Conservation (phyloP, 164 flowering plant genomes). For the Vitis cinerea region DNA sequence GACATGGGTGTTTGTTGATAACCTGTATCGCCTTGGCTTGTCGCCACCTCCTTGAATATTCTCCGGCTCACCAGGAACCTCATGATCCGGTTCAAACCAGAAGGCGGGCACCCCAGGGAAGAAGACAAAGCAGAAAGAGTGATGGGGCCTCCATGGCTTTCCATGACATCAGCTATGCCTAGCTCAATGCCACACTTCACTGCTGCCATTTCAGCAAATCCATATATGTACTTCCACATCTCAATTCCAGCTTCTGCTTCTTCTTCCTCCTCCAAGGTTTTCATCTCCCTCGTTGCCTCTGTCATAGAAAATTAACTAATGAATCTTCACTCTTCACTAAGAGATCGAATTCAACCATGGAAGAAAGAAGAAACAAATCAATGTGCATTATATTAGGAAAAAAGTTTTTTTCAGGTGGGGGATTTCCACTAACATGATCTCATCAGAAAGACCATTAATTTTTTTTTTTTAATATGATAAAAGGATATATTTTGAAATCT, state of each 20-base stretch:
- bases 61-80: conserved; percentile 37
- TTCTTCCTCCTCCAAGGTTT: conserved; percentile 19
- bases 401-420: no score
- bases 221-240: conserved; percentile 52
- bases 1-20: conserved; percentile 52
- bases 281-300: no score
- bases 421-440: no score
- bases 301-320: no score
- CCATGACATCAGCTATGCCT: conserved; percentile 51
- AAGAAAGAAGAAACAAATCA: no score
- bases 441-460: no score
- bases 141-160: conserved; percentile 32
- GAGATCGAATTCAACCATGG: no score
- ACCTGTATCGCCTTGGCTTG: conserved; percentile 2
- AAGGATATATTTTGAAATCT: no score
- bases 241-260: conserved; percentile 42
- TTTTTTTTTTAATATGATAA: no score
- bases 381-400: no score
- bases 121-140: conserved; percentile 42
- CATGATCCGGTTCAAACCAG: conserved; percentile 49
- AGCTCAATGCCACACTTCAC: conserved; percentile 69
- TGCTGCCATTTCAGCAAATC: conserved; percentile 44
- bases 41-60: conserved; percentile 23
- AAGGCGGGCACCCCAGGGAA: conserved; percentile 28
- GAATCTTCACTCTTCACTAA: no score